A percentile compares a stretch with the other conserved stretches of the same genome.
These are phyloP conservation scores for Wickerhamomyces tratensis DNA, from an alignment of 805 yeast genomes.

Conservation along the genomic window DNA sequence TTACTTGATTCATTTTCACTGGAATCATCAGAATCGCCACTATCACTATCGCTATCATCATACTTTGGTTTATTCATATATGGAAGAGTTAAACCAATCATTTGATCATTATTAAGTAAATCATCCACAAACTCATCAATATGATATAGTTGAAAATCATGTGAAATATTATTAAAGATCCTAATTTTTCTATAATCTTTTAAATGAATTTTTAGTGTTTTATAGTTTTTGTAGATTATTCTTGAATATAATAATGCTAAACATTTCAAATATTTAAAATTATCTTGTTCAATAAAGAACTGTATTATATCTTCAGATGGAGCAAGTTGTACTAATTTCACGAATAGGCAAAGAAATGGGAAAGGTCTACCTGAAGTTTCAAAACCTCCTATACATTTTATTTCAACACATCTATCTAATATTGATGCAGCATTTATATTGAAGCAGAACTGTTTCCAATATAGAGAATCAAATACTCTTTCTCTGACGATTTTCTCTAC, in stretches of 20 bases:
- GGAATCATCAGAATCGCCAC: constrained; percentile 18
- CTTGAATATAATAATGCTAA: constrained; percentile 59
- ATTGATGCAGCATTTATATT: constrained; percentile 38
- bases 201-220: constrained; percentile 40
- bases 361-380: constrained; percentile 50
- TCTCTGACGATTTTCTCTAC: constrained; percentile 51
- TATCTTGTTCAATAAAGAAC: constrained; percentile 46
- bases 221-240: constrained; percentile 16
- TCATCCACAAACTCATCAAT: constrained; percentile 73
- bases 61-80: constrained; percentile 21
- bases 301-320: constrained; percentile 52
- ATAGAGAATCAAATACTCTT: constrained; percentile 42
- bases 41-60: constrained; percentile 23
- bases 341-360: constrained; percentile 66
- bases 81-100: constrained; percentile 71
- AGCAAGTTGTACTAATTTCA: constrained; percentile 67
- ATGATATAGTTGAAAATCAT: constrained; percentile 32
- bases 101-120: constrained; percentile 44
- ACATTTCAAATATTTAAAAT: constrained; percentile 72
- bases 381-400: constrained; percentile 49
- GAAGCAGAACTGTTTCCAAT: constrained; percentile 49
- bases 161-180: constrained; percentile 23
- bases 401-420: constrained; percentile 35
- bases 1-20: constrained; percentile 13
- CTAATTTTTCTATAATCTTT: constrained; percentile 66